phyloP scores from a whole-genome alignment of 768 basidiomycete genomes.

The Leccinum incarnatum region DNA sequence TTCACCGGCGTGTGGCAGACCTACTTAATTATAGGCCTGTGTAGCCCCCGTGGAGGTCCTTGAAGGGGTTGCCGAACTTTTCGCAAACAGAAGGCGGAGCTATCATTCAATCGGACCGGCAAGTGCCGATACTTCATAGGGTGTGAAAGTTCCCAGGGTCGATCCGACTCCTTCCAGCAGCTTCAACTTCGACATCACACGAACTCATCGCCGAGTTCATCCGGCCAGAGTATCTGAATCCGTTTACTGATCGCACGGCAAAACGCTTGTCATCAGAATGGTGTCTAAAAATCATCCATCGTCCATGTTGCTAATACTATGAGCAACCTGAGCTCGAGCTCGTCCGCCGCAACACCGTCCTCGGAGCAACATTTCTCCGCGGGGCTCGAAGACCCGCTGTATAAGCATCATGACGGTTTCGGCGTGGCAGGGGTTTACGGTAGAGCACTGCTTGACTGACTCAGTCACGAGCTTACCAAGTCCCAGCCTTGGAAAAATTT shows the following conservation, averaged over 20 bases:
- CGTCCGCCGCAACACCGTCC: not conserved
- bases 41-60: too few species aligned
- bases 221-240: not conserved
- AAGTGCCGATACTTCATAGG: not conserved
- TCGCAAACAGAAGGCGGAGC: too few species aligned
- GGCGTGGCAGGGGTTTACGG: not conserved
- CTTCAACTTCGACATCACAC: not conserved
- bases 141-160: not conserved
- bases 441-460: not conserved
- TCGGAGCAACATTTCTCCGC: not conserved
- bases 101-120: not conserved
- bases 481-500: not conserved
- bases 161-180: not conserved
- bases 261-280: not conserved
- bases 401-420: not conserved
- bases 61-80: too few species aligned
- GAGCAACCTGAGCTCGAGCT: not conserved
- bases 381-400: not conserved
- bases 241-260: not conserved
- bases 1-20: too few species aligned
- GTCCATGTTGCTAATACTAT: not conserved
- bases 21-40: too few species aligned
- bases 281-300: not conserved
- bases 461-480: not conserved
- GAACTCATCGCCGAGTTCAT: not conserved